Conservation (phyloP, 495 filamentous ascomycete genomes). For the Podospora sp. region DNA sequence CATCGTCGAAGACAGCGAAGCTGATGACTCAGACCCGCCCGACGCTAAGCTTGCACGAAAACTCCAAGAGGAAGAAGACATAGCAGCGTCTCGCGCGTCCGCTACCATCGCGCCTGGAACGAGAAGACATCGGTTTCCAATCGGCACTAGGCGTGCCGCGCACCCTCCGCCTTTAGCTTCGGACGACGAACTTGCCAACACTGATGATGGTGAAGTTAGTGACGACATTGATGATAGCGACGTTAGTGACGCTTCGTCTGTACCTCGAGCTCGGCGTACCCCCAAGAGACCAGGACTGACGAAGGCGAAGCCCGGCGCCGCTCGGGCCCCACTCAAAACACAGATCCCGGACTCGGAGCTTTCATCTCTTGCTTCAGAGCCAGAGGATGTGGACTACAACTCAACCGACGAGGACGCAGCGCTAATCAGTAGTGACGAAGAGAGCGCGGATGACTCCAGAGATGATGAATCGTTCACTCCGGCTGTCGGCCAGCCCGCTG, state of each 20-base stretch:
- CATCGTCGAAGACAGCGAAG: slow-evolving; percentile 38
- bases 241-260: slow-evolving; percentile 20
- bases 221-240: slow-evolving; percentile 6
- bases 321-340: not conserved
- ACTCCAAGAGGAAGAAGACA: slow-evolving; percentile 67
- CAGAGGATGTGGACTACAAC: not conserved
- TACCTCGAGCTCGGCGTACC: not conserved
- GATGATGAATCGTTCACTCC: slow-evolving; percentile 15
- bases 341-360: not conserved
- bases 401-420: not conserved
- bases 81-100: not conserved
- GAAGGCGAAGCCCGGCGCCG: too few species aligned
- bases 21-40: slow-evolving; percentile 41
- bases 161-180: not conserved
- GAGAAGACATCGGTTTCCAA: not conserved
- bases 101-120: not conserved
- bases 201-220: slow-evolving; percentile 17
- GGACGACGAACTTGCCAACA: not conserved
- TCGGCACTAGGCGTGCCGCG: not conserved
- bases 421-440: slow-evolving; percentile 7
- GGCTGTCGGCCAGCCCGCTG: slow-evolving; percentile 3
- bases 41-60: slow-evolving; percentile 61
- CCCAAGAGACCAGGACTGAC: too few species aligned
- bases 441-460: slow-evolving; percentile 3
- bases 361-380: not conserved